Base-by-base conservation (phyloP, 2,329 filamentous ascomycete species). In the Diaporthe velutina region DNA sequence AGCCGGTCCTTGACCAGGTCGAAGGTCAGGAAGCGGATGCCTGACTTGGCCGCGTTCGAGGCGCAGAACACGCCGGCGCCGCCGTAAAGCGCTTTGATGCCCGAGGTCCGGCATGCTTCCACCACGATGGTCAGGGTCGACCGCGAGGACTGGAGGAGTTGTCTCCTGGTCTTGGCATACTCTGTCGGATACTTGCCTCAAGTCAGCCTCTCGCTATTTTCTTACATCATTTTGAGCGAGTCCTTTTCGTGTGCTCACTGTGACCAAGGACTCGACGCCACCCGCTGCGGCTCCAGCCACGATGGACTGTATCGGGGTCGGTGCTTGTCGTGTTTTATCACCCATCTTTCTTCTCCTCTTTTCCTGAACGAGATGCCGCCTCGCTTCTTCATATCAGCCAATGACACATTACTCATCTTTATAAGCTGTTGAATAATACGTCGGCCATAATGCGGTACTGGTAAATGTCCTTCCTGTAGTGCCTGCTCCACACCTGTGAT, bases 11-110 rank as follows among this genome's bases (percentile, higher is more conserved):
- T 71, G 19, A 79, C 70, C 9, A 60, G 57, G 30, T 80, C 77
- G 57, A 80, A 80, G 4, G 79, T 73, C 28, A 80, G 73, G 58
- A 80, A 80, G 2, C 79, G 78, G 10, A 81, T 76, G 12, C 74
- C 77, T 1, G 73, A 77, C 52, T 79, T 78, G 8, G 75, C 71
- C 17, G 78, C 73, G 67, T 79, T 78, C 8, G 76, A 77, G 38
- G 76, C 50, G 42, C 78, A 77, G 72, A 79, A 78, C 33, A 73
- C 77, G 48, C 71, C 70, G 12, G 74, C 77, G 28, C 75, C 73
- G 9, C 72, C 64, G 50, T 76, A 78, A 2, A 79, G 71, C 6
- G 64, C 48, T 7, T 57, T 38, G 22, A 76, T n/a, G 1, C 76
- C 74, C 40, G 48, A 64, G 12, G 52, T 60, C 42, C 70, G 30